Evolutionary conservation across 2,329 filamentous ascomycete genomes (phyloP).

Genomic region (Penicillium fuscoglaucum): DNA sequence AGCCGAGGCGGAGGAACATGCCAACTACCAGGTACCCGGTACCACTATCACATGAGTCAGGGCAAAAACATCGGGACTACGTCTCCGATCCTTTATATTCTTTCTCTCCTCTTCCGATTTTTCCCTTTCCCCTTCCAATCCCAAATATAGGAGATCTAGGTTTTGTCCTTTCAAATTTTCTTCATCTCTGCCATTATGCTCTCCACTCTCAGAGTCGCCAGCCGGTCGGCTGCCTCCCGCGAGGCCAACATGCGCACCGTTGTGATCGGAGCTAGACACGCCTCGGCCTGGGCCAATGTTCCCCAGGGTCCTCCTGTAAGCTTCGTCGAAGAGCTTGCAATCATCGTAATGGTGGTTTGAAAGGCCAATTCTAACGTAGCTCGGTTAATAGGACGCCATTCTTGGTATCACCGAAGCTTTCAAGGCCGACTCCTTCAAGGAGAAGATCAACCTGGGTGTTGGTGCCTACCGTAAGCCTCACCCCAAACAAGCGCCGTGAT

Average conservation of each 20-base stretch:
- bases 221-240: conserved; percentile 43
- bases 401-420: conserved; percentile 85
- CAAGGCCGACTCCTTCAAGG: conserved; percentile 88
- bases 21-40: conserved; percentile 18
- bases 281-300: conserved; percentile 86
- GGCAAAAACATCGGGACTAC: conserved; percentile 21
- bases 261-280: conserved; percentile 56
- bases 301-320: conserved; percentile 91
- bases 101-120: conserved; percentile 13
- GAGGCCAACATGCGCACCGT: conserved; percentile 42
- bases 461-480: conserved; percentile 77
- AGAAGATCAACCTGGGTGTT: conserved; percentile 99
- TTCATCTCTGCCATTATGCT: conserved; percentile 39
- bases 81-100: conserved; percentile 27
- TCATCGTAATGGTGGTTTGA: neutral
- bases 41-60: conserved; percentile 29
- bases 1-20: conserved; percentile 4
- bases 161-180: conserved; percentile 11
- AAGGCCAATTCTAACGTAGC: conserved; percentile 28
- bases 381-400: conserved; percentile 44
- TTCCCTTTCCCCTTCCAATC: conserved; percentile 16
- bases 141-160: conserved; percentile 10
- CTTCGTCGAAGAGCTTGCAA: conserved; percentile 26
- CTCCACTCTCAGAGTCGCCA: conserved; percentile 48
- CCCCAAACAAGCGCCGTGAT: neutral